A percentile compares a stretch with the other conserved stretches of the same genome.
phyloP scores from a whole-genome alignment of 768 basidiomycete species.

The Russula ochroleuca region DNA sequence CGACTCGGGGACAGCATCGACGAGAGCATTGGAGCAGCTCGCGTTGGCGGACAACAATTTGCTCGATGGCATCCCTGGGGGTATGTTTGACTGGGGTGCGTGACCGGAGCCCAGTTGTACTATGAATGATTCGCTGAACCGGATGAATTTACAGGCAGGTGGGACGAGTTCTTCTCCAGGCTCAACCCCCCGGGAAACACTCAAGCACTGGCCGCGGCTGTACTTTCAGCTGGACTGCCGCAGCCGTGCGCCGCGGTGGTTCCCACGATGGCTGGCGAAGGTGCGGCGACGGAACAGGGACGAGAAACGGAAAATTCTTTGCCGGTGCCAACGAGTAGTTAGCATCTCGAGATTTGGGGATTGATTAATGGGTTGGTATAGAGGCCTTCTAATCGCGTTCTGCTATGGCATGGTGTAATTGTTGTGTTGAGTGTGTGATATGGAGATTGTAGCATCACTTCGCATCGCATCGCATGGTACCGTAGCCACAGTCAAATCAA shows the following conservation, averaged over 20 bases:
- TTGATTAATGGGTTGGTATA: not conserved
- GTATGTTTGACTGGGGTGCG: slow-evolving; percentile 86
- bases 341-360: not conserved
- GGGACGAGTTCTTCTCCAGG: slow-evolving; percentile 77
- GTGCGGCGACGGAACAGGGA: not conserved
- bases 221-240: slow-evolving; percentile 2
- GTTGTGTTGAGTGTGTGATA: not conserved
- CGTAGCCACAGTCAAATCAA: not conserved
- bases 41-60: slow-evolving; percentile 64
- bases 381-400: slow-evolving; percentile 1
- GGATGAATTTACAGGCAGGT: slow-evolving; percentile 52
- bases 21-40: slow-evolving; percentile 51
- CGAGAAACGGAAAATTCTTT: not conserved
- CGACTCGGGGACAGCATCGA: slow-evolving; percentile 53
- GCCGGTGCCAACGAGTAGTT: not conserved
- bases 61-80: slow-evolving; percentile 73
- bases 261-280: not conserved
- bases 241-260: not conserved
- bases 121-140: slow-evolving; percentile 11
- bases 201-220: not conserved
- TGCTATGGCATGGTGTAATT: not conserved
- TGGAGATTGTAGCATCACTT: not conserved
- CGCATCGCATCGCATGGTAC: not conserved
- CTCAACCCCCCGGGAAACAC: slow-evolving; percentile 9
- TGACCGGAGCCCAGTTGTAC: slow-evolving; percentile 23